These are phyloP conservation scores for Lentinula raphanica DNA, from an alignment of 768 basidiomycete genomes.

Conservation along the genomic window DNA sequence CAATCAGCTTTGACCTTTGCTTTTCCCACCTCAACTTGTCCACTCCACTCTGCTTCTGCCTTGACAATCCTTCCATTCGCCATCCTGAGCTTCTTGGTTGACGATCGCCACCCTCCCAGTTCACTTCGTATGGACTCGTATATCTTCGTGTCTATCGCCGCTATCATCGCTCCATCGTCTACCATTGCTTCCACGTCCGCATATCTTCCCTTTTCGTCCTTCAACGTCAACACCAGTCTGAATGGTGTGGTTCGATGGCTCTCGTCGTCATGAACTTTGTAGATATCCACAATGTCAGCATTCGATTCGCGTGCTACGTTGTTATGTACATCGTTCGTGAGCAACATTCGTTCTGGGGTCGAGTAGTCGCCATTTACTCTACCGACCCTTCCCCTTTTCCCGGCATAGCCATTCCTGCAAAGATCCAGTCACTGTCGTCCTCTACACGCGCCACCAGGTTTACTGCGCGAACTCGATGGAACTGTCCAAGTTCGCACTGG, in stretches of 20 bases:
- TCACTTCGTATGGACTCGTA: background rate
- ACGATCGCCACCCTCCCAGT: background rate
- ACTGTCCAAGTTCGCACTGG: no score
- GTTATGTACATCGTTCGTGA: no score
- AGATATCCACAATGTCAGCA: background rate
- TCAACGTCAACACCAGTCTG: background rate
- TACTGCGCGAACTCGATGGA: no score
- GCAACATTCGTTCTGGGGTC: no score
- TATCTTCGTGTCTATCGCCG: background rate
- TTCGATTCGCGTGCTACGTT: background rate
- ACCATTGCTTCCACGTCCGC: background rate
- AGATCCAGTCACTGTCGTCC: no score
- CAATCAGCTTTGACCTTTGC: background rate
- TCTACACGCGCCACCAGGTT: no score
- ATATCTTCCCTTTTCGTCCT: background rate
- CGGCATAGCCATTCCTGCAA: no score
- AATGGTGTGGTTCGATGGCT: no score
- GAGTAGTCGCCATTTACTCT: no score
- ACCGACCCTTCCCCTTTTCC: no score
- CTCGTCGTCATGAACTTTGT: background rate
- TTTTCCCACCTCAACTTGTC: background rate
- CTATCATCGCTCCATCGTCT: background rate
- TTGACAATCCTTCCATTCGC: background rate
- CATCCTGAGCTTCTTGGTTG: background rate
- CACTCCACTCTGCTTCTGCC: background rate